Base-by-base conservation (phyloP, 2,329 filamentous ascomycete genomes). In the Penicillium sumatraense region DNA sequence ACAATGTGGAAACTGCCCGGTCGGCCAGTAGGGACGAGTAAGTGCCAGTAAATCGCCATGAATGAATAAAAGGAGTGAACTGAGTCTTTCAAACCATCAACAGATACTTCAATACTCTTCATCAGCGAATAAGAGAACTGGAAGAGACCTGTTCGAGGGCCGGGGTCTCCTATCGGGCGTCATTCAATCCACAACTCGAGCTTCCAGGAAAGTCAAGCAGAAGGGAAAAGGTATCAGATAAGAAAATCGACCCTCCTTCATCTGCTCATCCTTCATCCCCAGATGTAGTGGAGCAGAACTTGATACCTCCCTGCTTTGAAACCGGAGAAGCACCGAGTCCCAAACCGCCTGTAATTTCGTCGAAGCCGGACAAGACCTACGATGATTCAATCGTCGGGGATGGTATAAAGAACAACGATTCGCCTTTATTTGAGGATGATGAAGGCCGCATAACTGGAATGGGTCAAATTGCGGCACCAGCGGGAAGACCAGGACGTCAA, bases 91-190 rank as follows among this genome's bases (percentile, higher is more conserved):
- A n/a, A n/a, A n/a, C n/a, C 26, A 11, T 29, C 26, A 18, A 51
- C 24, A 51, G 49, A 51, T 51, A 51, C 29, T 14, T 51, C 11
- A 38, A 45, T 36, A 18, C 40, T 35, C 49, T 51, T 7, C 49
- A 51, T 21, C 49, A 45, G 49, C 49, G 49, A 51, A 51, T 51
- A 26, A 51, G 18, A 51, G 49, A 51, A 35, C 49, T 51, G 24
- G 49, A 51, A 51, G 49, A 51, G 13, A 33, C n/a, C 38, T 35
- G 38, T 24, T 45, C 36, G 38, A 51, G 26, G 49, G 38, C 38
- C n/a, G 49, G 49, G 20, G 38, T 13, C 8, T n/a, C 13, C 23
- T 24, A 26, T 26, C n/a, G 14, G 21, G 45, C 14, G 14, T 20
- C 49, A 23, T 44, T 20, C 44, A 45, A 23, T 23, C 27, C 40